Evolutionary conservation across 2,329 filamentous ascomycete species (phyloP).

Genomic region (Cladophialophora bantiana): DNA sequence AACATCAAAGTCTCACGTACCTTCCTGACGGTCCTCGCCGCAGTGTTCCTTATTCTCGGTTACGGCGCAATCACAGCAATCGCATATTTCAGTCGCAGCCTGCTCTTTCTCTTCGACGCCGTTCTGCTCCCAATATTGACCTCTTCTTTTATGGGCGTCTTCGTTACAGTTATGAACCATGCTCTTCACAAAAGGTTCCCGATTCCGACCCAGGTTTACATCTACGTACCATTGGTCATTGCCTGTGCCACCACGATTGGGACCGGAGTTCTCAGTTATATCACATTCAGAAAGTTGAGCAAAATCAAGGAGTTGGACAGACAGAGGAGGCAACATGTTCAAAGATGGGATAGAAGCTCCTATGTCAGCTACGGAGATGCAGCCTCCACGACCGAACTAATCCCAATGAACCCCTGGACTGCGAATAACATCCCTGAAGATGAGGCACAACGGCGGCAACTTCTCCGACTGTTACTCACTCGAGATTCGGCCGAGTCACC

Average conservation of each 20-base stretch:
- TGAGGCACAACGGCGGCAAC: conserved; percentile 50
- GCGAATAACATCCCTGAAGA: conserved; percentile 42
- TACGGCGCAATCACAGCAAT: conserved; percentile 30
- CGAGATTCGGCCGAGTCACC: conserved; percentile 41
- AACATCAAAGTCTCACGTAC: conserved; percentile 31
- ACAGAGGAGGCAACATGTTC: conserved; percentile 32
- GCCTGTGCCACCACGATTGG: conserved; percentile 34
- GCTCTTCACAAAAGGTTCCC: conserved; percentile 33
- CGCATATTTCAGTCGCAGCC: conserved; percentile 36
- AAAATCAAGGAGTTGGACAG: conserved; percentile 36
- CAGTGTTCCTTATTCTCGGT: conserved; percentile 31
- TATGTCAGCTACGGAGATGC: conserved; percentile 32
- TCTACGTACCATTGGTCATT: conserved; percentile 37
- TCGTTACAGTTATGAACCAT: conserved; percentile 37
- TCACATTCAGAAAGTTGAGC: conserved; percentile 33
- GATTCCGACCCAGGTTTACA: conserved; percentile 28
- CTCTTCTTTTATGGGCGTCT: conserved; percentile 37
- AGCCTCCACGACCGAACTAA: conserved; percentile 31
- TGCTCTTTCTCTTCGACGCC: conserved; percentile 37
- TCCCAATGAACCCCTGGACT: conserved; percentile 25
- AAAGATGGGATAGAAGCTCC: conserved; percentile 25
- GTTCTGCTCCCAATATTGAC: conserved; percentile 38
- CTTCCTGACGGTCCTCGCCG: conserved; percentile 31
- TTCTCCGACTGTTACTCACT: conserved; percentile 46
- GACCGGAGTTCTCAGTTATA: conserved; percentile 28